Conservation (phyloP, 441 rosid genomes). For the Dalechampia spathulata region DNA sequence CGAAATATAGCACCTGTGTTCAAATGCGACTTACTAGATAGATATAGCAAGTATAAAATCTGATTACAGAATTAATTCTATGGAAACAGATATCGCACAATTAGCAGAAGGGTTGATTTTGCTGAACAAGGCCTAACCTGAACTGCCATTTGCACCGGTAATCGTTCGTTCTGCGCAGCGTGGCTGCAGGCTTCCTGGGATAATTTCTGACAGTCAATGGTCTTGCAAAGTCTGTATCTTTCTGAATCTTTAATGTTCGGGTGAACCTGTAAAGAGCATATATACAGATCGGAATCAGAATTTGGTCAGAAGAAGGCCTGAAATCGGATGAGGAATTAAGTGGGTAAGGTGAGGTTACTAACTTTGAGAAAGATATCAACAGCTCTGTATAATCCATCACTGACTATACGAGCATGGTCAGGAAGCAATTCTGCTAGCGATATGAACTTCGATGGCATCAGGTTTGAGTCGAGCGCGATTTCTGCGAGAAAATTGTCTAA, state of each 20-base stretch:
- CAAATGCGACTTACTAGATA: too few species aligned
- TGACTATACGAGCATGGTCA: slow-evolving; percentile 78
- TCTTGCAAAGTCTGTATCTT: slow-evolving; percentile 79
- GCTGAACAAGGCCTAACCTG: too few species aligned
- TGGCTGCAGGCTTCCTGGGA: slow-evolving; percentile 98
- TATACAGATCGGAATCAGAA: neutral
- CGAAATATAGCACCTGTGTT: slow-evolving; percentile 79
- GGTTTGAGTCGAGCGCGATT: slow-evolving; percentile 71
- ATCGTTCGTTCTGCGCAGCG: slow-evolving; percentile 85
- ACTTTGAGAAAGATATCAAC: slow-evolving; percentile 85
- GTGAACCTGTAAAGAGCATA: slow-evolving; percentile 48
- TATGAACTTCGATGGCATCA: slow-evolving; percentile 68
- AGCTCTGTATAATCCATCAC: slow-evolving; percentile 89
- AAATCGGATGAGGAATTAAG: neutral
- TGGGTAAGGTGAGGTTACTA: slow-evolving; percentile 14
- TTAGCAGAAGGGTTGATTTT: too few species aligned
- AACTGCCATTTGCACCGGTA: slow-evolving; percentile 95
- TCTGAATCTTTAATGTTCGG: slow-evolving; percentile 85
- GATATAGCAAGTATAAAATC: too few species aligned
- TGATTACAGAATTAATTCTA: too few species aligned
- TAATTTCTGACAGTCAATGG: slow-evolving; percentile 84
- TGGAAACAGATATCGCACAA: too few species aligned
- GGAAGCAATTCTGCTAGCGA: slow-evolving; percentile 83
- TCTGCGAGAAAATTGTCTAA: slow-evolving; percentile 80
- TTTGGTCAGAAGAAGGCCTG: neutral